Evolutionary conservation across 345 rosid species (phyloP), one percentile per base, ranked within the genome.

Genomic region (Ceriops tagal): DNA sequence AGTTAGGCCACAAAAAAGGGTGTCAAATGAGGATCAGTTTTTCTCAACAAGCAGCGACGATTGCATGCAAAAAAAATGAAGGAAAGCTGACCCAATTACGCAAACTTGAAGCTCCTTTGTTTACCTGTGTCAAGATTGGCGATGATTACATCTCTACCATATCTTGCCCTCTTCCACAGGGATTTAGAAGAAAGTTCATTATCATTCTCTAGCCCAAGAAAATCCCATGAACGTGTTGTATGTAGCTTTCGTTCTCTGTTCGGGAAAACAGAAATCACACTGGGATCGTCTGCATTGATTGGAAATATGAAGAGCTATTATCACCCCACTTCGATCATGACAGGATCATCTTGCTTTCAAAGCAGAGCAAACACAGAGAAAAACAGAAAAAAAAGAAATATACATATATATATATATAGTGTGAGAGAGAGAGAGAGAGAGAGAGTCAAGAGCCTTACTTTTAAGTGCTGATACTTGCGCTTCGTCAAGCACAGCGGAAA

Each of bases 171-270:
- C 5, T 18, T 19, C 78, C 73, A 68, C 57, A 64, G 26, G 5
- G 71, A 39, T 6, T 16, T 11, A 1, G 47, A 1, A 21, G 18
- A 32, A 57, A 39, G 5, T 37, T 9, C 57, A 18, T 73, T 67
- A 18, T 60, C 30, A n/a, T 26, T 65, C 46, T 59, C 74, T 7
- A 75, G 32, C 49, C 62, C 66, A 52, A 75, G 66, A 70, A 58
- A 75, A 19, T 65, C 66, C 79, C 79, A 75, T 59, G 79, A 70
- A 34, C 22, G 53, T 32, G 71, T 70, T 35, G 79, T 75, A 11
- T 75, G 74, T 20, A 75, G 35, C 9, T 65, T 55, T 10, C 30
- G 37, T n/a, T 22, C 61, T 31, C 5, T 21, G 35, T 70, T 66
- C 26, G 28, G 30, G 35, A 75, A 64, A 3, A 75, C 58, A 34